Percentiles rank a stretch among this genome's conserved stretches.
These are phyloP conservation scores for Suhomyces tanzawaensis DNA, from an alignment of 805 yeast species.

Conservation along the genomic window DNA sequence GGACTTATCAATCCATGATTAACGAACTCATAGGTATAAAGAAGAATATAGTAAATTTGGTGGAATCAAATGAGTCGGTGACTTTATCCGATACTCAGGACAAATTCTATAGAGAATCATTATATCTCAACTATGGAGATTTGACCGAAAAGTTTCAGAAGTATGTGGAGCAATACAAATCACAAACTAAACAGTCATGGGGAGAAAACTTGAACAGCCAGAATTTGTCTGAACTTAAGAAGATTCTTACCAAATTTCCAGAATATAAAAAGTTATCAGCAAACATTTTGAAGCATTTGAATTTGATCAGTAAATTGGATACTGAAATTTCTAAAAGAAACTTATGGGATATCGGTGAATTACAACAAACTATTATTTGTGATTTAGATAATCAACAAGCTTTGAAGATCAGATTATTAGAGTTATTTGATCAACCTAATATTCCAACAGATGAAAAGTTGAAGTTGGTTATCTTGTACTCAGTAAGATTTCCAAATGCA, in stretches of 20 bases:
- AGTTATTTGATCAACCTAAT: conserved; percentile 44
- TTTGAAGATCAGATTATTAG: conserved; percentile 53
- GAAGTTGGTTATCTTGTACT: conserved; percentile 71
- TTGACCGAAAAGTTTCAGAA: conserved; percentile 83
- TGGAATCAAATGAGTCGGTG: conserved; percentile 47
- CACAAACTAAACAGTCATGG: conserved; percentile 66
- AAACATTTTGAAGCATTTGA: conserved; percentile 89
- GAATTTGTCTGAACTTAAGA: conserved; percentile 85
- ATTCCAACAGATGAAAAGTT: conserved; percentile 58
- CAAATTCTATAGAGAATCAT: conserved; percentile 70
- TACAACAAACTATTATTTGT: conserved; percentile 82
- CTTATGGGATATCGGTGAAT: conserved; percentile 83
- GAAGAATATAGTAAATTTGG: conserved; percentile 68
- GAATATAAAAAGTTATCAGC: conserved; percentile 86
- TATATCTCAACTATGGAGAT: conserved; percentile 93
- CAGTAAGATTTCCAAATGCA: conserved; percentile 60
- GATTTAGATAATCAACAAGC: conserved; percentile 33
- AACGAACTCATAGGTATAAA: conserved; percentile 84
- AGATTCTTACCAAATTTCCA: conserved; percentile 88
- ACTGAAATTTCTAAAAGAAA: conserved; percentile 60
- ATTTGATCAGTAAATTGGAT: conserved; percentile 84
- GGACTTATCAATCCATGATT: conserved; percentile 98
- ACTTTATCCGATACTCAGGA: conserved; percentile 65
- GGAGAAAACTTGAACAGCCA: conserved; percentile 55
- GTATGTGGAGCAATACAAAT: conserved; percentile 79